These are phyloP conservation scores for Elasticomyces elasticus DNA, from an alignment of 495 filamentous ascomycete genomes.

Conservation along the genomic window DNA sequence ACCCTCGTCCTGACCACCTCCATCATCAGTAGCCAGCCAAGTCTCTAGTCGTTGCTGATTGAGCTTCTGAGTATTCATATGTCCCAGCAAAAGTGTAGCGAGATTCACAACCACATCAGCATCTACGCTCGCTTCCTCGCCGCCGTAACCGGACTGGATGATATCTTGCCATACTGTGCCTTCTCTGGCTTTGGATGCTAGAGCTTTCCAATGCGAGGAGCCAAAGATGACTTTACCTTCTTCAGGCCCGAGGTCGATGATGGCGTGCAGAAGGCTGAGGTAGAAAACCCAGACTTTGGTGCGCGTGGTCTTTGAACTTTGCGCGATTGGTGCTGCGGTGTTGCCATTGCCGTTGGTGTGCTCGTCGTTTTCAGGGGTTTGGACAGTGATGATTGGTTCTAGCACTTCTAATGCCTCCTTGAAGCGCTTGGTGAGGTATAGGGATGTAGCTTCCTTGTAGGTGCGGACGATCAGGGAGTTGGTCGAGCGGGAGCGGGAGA, in stretches of 20 bases:
- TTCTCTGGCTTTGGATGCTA: constrained; percentile 70
- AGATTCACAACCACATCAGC: constrained; percentile 89
- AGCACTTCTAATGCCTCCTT: constrained; percentile 78
- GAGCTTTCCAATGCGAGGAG: constrained; percentile 64
- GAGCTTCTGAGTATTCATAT: constrained; percentile 67
- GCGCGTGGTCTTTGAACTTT: constrained; percentile 61
- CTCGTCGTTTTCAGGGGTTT: constrained; percentile 31
- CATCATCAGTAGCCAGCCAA: constrained; percentile 72
- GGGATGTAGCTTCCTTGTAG: constrained; percentile 80
- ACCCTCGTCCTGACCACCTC: constrained; percentile 24
- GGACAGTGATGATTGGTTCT: constrained; percentile 59
- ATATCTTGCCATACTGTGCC: constrained; percentile 91
- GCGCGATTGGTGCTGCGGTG: constrained; percentile 54
- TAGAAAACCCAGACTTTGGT: constrained; percentile 98
- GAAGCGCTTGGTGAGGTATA: constrained; percentile 86
- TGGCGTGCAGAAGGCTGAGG: constrained; percentile 80
- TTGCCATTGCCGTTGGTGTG: constrained; percentile 24
- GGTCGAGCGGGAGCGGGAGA: constrained; percentile 46
- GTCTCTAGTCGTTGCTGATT: constrained; percentile 84
- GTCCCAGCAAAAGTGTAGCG: constrained; percentile 76
- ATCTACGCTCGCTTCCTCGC: constrained; percentile 80
- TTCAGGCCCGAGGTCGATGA: constrained; percentile 77
- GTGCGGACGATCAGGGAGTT: constrained; percentile 64
- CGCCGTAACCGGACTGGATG: constrained; percentile 72
- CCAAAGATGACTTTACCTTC: constrained; percentile 85